Evolutionary conservation across 495 filamentous ascomycete genomes (phyloP).

Genomic region (Trichoderma orchidacearum): DNA sequence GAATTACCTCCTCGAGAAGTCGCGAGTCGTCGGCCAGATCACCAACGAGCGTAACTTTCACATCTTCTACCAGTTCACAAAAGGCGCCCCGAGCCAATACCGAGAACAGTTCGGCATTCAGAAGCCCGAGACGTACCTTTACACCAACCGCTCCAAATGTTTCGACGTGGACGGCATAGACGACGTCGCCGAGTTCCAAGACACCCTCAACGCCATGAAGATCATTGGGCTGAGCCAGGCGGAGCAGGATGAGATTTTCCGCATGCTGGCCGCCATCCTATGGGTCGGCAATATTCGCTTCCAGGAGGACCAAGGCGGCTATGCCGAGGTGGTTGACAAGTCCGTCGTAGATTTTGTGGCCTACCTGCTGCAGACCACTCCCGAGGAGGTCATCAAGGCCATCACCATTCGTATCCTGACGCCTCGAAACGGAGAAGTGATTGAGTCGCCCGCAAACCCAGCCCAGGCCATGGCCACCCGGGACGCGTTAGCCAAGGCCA

Average conservation of each 20-base stretch:
- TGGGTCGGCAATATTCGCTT: conserved; percentile 95
- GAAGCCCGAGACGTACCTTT: conserved; percentile 84
- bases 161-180: conserved; percentile 88
- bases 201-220: conserved; percentile 89
- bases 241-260: conserved; percentile 95
- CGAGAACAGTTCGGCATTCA: conserved; percentile 78
- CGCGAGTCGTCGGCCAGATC: conserved; percentile 91
- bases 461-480: conserved; percentile 85
- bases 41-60: conserved; percentile 95
- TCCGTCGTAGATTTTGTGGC: conserved; percentile 89
- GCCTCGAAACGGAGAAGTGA: conserved; percentile 72
- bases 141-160: conserved; percentile 89
- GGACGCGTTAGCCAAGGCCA: conserved; percentile 85
- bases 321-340: conserved; percentile 72
- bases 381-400: conserved; percentile 68
- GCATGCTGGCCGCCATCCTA: conserved; percentile 82
- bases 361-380: conserved; percentile 82
- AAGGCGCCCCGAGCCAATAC: conserved; percentile 78
- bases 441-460: conserved; percentile 84
- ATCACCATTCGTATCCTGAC: conserved; percentile 84
- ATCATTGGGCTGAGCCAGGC: conserved; percentile 77
- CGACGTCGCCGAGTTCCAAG: conserved; percentile 77
- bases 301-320: conserved; percentile 73
- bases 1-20: conserved; percentile 94
- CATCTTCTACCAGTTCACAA: conserved; percentile 98